phyloP scores from a whole-genome alignment of 257 asterid genomes.

The Nicotiana undulata region DNA sequence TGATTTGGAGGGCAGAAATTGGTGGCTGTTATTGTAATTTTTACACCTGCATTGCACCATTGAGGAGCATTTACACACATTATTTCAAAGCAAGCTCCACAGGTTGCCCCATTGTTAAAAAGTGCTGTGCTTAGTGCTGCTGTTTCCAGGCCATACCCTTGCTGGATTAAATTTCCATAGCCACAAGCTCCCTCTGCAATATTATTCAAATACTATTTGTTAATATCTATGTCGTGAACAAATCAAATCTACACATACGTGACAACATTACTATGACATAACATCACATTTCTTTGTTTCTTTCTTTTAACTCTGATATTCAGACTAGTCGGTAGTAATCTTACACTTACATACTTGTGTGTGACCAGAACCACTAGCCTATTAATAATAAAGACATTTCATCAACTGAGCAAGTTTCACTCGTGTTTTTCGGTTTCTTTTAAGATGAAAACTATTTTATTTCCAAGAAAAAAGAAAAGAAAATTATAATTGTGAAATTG shows the following conservation, averaged over 20 bases:
- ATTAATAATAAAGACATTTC: not conserved
- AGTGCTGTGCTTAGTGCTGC: constrained; percentile 39
- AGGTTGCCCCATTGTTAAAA: constrained; percentile 21
- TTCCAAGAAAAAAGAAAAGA: no score
- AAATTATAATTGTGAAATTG: no score
- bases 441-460: not conserved
- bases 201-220: not conserved
- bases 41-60: constrained; percentile 16
- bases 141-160: constrained; percentile 29
- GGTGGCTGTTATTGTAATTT: constrained; percentile 27
- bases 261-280: not conserved
- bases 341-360: not conserved
- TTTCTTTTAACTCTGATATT: no score
- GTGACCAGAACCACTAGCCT: not conserved
- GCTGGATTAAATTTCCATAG: constrained; percentile 11
- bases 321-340: not conserved
- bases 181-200: constrained; percentile 45
- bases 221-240: not conserved
- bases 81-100: constrained; percentile 45
- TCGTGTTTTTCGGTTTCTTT: not conserved
- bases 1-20: constrained; percentile 41
- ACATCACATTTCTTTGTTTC: no score
- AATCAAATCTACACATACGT: not conserved
- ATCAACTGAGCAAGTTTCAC: not conserved
- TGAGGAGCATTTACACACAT: constrained; percentile 15